A percentile compares a stretch with the other conserved stretches of the same genome.
Conservation (phyloP, 495 filamentous ascomycete genomes). For the Glarea lozoyensis region DNA sequence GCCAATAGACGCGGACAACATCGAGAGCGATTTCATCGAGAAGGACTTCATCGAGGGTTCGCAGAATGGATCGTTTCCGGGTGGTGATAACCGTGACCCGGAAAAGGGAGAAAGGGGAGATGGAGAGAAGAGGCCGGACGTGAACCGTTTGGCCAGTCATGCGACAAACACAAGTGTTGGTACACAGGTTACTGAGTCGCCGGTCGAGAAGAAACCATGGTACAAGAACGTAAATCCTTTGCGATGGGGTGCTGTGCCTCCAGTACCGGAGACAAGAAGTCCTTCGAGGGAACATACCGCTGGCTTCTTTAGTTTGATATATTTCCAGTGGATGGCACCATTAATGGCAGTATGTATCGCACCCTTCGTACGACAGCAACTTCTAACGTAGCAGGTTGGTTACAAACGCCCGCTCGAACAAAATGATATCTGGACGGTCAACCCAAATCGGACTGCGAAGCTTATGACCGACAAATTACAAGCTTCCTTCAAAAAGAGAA, state of each 20-base stretch:
- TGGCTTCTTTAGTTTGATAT: conserved; percentile 47
- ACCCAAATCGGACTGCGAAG: conserved; percentile 66
- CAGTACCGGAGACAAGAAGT: conserved; percentile 46
- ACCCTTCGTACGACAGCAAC: conserved; percentile 6
- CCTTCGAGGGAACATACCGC: conserved; percentile 51
- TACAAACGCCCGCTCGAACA: conserved; percentile 78
- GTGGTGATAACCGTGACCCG: not conserved
- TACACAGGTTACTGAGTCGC: conserved; percentile 12
- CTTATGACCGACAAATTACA: conserved; percentile 54
- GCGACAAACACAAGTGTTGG: conserved; percentile 20
- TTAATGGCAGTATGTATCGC: conserved; percentile 49
- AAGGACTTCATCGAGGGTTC: not conserved
- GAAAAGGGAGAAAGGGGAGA: not conserved
- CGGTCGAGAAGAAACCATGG: conserved; percentile 41
- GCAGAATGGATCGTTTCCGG: too few relatives aligned
- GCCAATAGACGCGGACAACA: too few relatives aligned
- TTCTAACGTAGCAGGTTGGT: conserved; percentile 41
- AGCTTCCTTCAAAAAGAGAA: conserved; percentile 56
- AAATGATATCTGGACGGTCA: conserved; percentile 81
- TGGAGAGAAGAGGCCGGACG: conserved; percentile 6
- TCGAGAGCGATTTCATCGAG: not conserved
- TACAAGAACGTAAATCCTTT: conserved; percentile 54
- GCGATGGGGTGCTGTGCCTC: conserved; percentile 47
- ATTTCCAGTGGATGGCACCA: conserved; percentile 61
- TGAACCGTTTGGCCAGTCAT: conserved; percentile 8